Conservation (phyloP, 108 stramenopile genomes). For the Chaetoceros muelleri region DNA sequence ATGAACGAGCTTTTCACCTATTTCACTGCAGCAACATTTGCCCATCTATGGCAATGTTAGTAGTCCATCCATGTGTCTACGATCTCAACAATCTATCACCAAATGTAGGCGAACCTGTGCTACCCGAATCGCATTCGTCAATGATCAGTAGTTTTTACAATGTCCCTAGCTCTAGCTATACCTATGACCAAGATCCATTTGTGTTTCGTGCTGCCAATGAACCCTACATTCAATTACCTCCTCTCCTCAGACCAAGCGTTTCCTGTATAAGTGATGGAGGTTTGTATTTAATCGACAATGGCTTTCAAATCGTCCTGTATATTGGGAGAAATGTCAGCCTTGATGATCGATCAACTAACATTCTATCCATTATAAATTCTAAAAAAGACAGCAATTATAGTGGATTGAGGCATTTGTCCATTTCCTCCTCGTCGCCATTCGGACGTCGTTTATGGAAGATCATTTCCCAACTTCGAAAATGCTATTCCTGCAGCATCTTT, state of each 20-base stretch:
- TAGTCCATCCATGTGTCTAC: constrained; percentile 47
- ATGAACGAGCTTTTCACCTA: constrained; percentile 61
- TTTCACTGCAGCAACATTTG: constrained; percentile 32
- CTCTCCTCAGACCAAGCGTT: constrained; percentile 36
- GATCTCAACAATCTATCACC: constrained; percentile 13
- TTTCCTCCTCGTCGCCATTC: too few relatives aligned
- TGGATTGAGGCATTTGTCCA: too few relatives aligned
- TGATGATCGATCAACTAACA: too few relatives aligned
- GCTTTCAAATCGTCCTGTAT: constrained; percentile 36
- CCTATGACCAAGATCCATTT: constrained; percentile 18
- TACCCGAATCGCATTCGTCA: too few relatives aligned
- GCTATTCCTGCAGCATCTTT: too few relatives aligned
- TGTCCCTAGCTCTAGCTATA: constrained; percentile 12
- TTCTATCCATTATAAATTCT: too few relatives aligned
- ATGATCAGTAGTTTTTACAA: constrained; percentile 37
- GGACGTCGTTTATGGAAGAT: too few relatives aligned
- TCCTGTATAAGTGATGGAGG: constrained; percentile 39
- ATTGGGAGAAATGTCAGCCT: constrained; percentile 43
- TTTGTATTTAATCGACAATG: constrained; percentile 53
- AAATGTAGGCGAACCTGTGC: too few relatives aligned
- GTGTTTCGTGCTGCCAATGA: constrained; percentile 24
- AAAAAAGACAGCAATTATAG: too few relatives aligned
- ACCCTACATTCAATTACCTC: constrained; percentile 38
- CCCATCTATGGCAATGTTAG: constrained; percentile 39
- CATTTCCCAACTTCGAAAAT: too few relatives aligned